Conservation (phyloP, 2,329 filamentous ascomycete genomes). For the Macrophomina phaseolina region DNA sequence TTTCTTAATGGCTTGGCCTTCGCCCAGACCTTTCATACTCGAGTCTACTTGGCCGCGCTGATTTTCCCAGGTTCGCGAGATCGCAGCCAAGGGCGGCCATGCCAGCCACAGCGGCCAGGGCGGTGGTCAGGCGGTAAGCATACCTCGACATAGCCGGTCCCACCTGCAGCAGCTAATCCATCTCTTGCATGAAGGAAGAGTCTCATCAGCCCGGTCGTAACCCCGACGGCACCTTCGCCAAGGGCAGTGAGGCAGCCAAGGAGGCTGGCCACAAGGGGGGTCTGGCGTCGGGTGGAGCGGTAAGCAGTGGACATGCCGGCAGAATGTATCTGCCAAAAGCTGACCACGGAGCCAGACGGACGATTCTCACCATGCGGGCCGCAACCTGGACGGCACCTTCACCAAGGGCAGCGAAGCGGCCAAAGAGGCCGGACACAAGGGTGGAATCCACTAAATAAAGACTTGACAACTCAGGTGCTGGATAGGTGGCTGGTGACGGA, state of each 20-base stretch:
- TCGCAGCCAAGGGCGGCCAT: constrained; percentile 57
- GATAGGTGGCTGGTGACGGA: not conserved
- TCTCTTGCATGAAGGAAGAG: not conserved
- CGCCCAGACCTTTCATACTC: not conserved
- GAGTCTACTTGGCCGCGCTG: not conserved
- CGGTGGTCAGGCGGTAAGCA: constrained; percentile 27
- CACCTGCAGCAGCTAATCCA: not conserved
- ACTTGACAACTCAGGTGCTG: not conserved
- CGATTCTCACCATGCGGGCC: constrained; percentile 25
- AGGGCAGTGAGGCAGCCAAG: constrained; percentile 45
- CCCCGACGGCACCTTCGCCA: constrained; percentile 47
- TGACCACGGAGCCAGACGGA: constrained; percentile 10
- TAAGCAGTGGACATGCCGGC: not conserved
- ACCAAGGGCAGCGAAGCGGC: constrained; percentile 44
- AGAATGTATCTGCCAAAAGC: not conserved
- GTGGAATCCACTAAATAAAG: constrained; percentile 33
- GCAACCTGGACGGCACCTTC: constrained; percentile 48
- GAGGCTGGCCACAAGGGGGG: constrained; percentile 46
- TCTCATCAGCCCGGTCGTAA: constrained; percentile 38
- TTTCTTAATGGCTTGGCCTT: not conserved
- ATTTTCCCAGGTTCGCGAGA: constrained; percentile 45
- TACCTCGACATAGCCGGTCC: not conserved
- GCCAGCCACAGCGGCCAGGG: constrained; percentile 42
- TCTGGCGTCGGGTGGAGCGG: constrained; percentile 37
- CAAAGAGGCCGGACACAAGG: constrained; percentile 44